Percentiles rank a stretch among this genome's conserved stretches.
phyloP scores from a whole-genome alignment of 176 grass and related monocot genomes.

The Bonia amplexicaulis region DNA sequence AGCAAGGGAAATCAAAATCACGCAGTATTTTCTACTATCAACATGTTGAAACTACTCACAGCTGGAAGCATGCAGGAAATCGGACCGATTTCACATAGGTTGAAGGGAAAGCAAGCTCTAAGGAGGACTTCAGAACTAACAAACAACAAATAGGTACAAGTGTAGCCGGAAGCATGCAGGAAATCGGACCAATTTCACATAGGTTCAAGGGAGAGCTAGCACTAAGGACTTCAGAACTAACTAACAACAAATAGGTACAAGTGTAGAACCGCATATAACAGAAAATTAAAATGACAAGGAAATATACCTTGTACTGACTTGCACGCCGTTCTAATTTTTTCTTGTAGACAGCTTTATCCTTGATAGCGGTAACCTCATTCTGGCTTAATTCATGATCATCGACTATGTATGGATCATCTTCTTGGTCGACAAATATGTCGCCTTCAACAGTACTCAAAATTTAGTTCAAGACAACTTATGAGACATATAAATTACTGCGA shows the following conservation, averaged over 20 bases:
- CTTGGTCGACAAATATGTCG: constrained; percentile 82
- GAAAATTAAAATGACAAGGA: constrained; percentile 20
- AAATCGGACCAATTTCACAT: not conserved
- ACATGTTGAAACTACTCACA: not conserved
- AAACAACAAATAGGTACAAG: not conserved
- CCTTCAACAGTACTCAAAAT: constrained; percentile 86
- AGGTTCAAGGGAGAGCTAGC: not conserved
- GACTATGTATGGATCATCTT: constrained; percentile 69
- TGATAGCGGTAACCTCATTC: constrained; percentile 70
- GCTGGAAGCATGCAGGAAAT: not conserved
- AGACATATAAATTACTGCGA: constrained; percentile 13
- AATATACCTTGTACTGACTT: constrained; percentile 73
- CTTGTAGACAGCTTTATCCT: constrained; percentile 89
- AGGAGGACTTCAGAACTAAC: not conserved
- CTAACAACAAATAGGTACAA: not conserved
- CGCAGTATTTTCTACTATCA: not conserved
- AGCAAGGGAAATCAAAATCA: constrained; percentile 10
- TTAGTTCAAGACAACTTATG: constrained; percentile 5
- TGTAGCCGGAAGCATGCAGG: not conserved
- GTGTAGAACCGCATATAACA: not conserved
- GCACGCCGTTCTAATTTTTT: constrained; percentile 75
- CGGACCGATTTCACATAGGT: not conserved
- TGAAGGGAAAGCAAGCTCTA: not conserved
- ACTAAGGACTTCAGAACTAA: not conserved
- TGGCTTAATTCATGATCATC: constrained; percentile 91